Base-by-base conservation (phyloP, 148 eudicot species). In the Talinum fruticosum region DNA sequence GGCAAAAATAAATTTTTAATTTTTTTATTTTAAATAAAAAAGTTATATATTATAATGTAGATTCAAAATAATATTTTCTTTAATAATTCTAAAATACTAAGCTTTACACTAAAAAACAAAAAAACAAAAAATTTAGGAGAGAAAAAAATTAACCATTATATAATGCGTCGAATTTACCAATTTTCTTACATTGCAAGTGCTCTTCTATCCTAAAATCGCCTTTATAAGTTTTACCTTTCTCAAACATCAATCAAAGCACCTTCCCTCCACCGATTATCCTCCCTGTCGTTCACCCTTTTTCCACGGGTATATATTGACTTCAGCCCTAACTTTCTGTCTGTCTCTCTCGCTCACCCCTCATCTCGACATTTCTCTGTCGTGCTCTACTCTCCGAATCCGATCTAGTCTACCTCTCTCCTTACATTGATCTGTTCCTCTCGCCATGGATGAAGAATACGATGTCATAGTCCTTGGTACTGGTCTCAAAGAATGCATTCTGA, bases 401-500 rank as follows among this genome's bases (percentile, higher is more conserved):
- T 81, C 80, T 62, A 62, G 53, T 66, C 71, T 59, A 4, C 3
- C 61, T 8, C 66, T 62, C 71, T 15, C 51, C 72, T 68, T 26
- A 45, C 66, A 78, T 72, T 54, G 65, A 69, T 81, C 82, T 69
- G 32, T 23, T 62, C 64, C 6, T 30, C 7, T 44, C 71, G 69
- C 80, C 81, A 86, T 86, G 88, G 88, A 86, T 86, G 88, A 86
- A 81, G 88, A 88, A 61, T 88, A 88, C 66, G 90, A 88, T 54
- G 88, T 88, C 41, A 82, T 88, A 64, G 90, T 88, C 36, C 75
- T 88, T 6, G 90, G 90, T 3, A 88, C 90, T 8, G 90, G 90
- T 34, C 90, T 88, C 79, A 88, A 88, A 64, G 90, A 88, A 83
- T 88, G 90, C 73, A 88, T 86, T 67, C 88, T 88, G 81, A 86